Evolutionary conservation across 106 monocot species (phyloP), one percentile per base, ranked within the genome.

Genomic region (Dendrobium nobile): DNA sequence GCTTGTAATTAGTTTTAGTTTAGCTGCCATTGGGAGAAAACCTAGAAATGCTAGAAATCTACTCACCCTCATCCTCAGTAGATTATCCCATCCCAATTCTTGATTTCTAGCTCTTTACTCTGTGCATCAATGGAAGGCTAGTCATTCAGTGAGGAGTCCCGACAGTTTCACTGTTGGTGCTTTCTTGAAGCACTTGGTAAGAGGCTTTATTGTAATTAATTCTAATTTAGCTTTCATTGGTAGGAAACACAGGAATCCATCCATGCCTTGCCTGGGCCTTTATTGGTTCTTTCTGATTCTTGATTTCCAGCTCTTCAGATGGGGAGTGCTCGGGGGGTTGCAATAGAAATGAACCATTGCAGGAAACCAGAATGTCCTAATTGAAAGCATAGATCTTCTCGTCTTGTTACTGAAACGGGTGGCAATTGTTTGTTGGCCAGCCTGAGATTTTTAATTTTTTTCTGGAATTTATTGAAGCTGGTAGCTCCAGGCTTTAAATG

Each of bases 1-100:
- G 75, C 11, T 41, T 31, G 77, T 77, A 77, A 77, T 54, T 77
- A 77, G 20, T 17, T 43, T 16, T 74, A 43, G 43, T 41, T 74
- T 43, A 19, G 41, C 33, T 61, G 9, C 37, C 70, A 70, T 70
- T 70, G 70, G 18, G 17, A 70, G 33, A 37, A 70, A 70, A 31
- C 70, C 5, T 70, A 70, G 74, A 42, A 43, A 74, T 74, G 41
- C 17, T 74, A 41, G 74, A 74, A 44, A 41, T 74, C 17, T 74
- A 19, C 42, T 74, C 42, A 43, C 33, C 41, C 1, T 72, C 16
- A 74, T 74, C 20, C 4, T 43, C 37, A 37, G 2, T 72, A 9
- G 33, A 37, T 27, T 72, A 72, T 72, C 64, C 9, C 5, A 70
- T 70, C 13, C 2, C 15, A 2, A 33, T 70, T 70, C 70, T 70